Evolutionary conservation across 2,329 filamentous ascomycete genomes (phyloP).

Genomic region (Phialocephala sp.): DNA sequence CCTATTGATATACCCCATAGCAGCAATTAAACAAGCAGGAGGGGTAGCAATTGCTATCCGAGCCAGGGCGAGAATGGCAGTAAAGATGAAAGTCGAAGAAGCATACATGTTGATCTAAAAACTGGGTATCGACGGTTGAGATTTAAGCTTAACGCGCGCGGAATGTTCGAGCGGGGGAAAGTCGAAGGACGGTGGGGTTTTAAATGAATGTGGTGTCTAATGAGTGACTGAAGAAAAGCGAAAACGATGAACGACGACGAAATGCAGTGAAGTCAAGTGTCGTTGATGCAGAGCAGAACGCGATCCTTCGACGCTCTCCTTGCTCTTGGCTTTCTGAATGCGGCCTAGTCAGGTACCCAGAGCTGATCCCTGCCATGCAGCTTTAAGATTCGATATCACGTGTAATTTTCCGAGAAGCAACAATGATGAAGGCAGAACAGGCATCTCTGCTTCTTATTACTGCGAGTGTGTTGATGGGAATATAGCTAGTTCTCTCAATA

Average conservation of each 20-base stretch:
- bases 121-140: conserved; percentile 22
- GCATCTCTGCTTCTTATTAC: not conserved
- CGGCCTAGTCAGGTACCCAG: conserved; percentile 20
- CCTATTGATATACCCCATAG: conserved; percentile 27
- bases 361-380: conserved; percentile 4
- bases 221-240: conserved; percentile 28
- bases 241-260: conserved; percentile 12
- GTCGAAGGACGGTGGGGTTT: conserved; percentile 31
- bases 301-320: conserved; percentile 7
- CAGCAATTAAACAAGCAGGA: conserved; percentile 39
- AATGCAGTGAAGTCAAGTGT: conserved; percentile 21
- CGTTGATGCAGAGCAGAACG: conserved; percentile 12
- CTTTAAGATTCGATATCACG: conserved; percentile 19
- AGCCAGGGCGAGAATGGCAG: conserved; percentile 30
- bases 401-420: conserved; percentile 1
- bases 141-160: conserved; percentile 14
- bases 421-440: not conserved
- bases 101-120: conserved; percentile 33
- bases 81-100: conserved; percentile 33
- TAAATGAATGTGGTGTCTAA: conserved; percentile 32
- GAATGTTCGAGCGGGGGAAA: not conserved
- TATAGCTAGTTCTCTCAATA: not conserved
- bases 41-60: conserved; percentile 34
- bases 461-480: not conserved
- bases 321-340: conserved; percentile 8